These are phyloP conservation scores for Pleurotus eryngii DNA, from an alignment of 768 basidiomycete species.

Conservation along the genomic window DNA sequence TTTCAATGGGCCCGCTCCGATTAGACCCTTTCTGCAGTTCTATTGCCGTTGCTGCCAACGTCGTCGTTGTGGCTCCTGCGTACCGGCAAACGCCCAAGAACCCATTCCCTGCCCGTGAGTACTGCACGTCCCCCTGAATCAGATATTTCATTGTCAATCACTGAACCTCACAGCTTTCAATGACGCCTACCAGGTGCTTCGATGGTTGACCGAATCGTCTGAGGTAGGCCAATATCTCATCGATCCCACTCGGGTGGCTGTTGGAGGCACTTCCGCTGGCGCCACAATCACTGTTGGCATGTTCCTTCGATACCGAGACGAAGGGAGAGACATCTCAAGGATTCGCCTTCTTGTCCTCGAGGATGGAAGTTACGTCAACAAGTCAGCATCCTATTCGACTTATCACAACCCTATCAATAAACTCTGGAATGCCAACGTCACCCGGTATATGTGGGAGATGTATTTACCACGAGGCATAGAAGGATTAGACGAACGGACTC, in stretches of 20 bases:
- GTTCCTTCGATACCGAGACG: conserved; percentile 8
- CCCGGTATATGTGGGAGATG: conserved; percentile 6
- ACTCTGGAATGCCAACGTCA: conserved; percentile 7
- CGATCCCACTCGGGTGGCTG: conserved; percentile 2
- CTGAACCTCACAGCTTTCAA: conserved; percentile 4
- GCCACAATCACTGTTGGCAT: conserved; percentile 7
- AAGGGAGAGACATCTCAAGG: conserved; percentile 1
- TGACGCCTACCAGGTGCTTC: conserved; percentile 8
- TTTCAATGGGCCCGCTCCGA: conserved; percentile 5
- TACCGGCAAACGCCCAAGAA: conserved; percentile 7
- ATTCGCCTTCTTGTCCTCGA: conserved; percentile 6
- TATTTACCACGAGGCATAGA: conserved; percentile 3
- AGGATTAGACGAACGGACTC: conserved; percentile 4
- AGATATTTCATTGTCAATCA: background rate
- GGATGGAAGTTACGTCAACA: conserved; percentile 7
- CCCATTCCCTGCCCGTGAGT: conserved; percentile 8
- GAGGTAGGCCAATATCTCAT: conserved; percentile 1
- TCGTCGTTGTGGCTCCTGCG: conserved; percentile 4
- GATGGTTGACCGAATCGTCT: conserved; percentile 2
- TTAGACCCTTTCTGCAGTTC: conserved; percentile 2
- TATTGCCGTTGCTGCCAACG: conserved; percentile 4
- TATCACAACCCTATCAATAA: conserved; percentile 10
- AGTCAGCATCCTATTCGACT: conserved; percentile 6
- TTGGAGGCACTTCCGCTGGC: conserved; percentile 7
- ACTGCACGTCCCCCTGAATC: background rate